A percentile compares a stretch with the other conserved stretches of the same genome.
phyloP scores from a whole-genome alignment of 495 filamentous ascomycete species.

The Bryoglossum gracile region DNA sequence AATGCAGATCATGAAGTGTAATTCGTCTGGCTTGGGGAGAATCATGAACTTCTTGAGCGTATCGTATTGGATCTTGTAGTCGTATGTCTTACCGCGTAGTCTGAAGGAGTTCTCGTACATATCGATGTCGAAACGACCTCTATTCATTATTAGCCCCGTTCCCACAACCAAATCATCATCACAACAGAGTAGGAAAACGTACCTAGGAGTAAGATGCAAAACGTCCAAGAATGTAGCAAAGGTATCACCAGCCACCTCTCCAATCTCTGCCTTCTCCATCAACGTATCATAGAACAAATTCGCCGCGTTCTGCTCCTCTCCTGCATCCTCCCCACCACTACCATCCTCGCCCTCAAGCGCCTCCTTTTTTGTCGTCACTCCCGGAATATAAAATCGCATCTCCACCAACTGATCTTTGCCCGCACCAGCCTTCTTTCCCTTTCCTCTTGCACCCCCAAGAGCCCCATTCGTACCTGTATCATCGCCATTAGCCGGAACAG shows the following conservation, averaged over 20 bases:
- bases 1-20: constrained; percentile 89
- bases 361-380: constrained; percentile 78
- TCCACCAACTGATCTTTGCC: constrained; percentile 91
- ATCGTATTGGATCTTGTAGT: constrained; percentile 99
- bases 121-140: constrained; percentile 99
- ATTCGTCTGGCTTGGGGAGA: constrained; percentile 93
- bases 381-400: constrained; percentile 98
- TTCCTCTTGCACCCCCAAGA: constrained; percentile 67
- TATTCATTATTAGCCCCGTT: constrained; percentile 37
- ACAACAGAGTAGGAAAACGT: constrained; percentile 29
- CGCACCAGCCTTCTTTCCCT: constrained; percentile 81
- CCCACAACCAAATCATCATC: no score
- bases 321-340: constrained; percentile 58
- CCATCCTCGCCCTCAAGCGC: constrained; percentile 64
- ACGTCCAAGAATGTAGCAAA: constrained; percentile 97
- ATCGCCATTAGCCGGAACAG: constrained; percentile 55
- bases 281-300: constrained; percentile 94
- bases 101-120: constrained; percentile 99
- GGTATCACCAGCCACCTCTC: constrained; percentile 94
- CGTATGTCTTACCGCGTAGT: constrained; percentile 96
- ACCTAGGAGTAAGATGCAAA: constrained; percentile 94
- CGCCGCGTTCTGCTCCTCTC: constrained; percentile 86
- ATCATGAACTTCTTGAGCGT: constrained; percentile 98
- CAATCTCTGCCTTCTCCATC: constrained; percentile 99
- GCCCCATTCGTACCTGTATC: constrained; percentile 66